A percentile compares a stretch with the other conserved stretches of the same genome.
These are phyloP conservation scores for Puccinia coronata DNA, from an alignment of 1,284 basidiomycete genomes.

Conservation along the genomic window DNA sequence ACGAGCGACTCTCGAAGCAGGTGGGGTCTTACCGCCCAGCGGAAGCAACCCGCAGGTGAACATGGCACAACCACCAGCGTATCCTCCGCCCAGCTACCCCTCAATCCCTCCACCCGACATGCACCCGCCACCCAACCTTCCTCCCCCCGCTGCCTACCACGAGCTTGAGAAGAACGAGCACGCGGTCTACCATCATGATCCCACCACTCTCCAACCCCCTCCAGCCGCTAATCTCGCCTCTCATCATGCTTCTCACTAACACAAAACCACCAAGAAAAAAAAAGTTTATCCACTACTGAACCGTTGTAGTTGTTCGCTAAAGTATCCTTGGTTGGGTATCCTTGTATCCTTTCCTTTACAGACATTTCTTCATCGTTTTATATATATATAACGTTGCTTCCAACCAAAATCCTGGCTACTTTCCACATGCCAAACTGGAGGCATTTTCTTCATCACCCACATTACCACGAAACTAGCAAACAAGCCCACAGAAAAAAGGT, in stretches of 20 bases:
- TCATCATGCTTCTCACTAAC: not conserved
- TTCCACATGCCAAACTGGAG: too few species aligned
- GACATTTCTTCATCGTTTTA: too few species aligned
- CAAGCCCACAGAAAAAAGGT: too few species aligned
- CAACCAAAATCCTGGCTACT: too few species aligned
- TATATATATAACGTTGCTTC: too few species aligned
- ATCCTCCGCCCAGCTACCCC: slow-evolving; percentile 23
- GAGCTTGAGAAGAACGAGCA: not conserved
- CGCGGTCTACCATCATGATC: not conserved
- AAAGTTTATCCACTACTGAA: too few species aligned
- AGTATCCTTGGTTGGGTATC: too few species aligned
- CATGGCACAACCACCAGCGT: not conserved
- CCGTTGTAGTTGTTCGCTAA: too few species aligned
- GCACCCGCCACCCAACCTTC: not conserved
- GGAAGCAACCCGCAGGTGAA: not conserved
- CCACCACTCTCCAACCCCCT: not conserved
- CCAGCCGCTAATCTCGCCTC: not conserved
- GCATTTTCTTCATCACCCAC: too few species aligned
- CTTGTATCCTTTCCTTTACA: too few species aligned
- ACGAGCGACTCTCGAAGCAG: not conserved
- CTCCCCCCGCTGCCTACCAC: not conserved
- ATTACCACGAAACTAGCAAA: too few species aligned
- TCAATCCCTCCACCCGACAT: not conserved
- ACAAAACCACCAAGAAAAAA: not conserved
- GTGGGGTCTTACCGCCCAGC: not conserved